Conservation (phyloP, 2,329 filamentous ascomycete species). For the Curvularia spicifera region DNA sequence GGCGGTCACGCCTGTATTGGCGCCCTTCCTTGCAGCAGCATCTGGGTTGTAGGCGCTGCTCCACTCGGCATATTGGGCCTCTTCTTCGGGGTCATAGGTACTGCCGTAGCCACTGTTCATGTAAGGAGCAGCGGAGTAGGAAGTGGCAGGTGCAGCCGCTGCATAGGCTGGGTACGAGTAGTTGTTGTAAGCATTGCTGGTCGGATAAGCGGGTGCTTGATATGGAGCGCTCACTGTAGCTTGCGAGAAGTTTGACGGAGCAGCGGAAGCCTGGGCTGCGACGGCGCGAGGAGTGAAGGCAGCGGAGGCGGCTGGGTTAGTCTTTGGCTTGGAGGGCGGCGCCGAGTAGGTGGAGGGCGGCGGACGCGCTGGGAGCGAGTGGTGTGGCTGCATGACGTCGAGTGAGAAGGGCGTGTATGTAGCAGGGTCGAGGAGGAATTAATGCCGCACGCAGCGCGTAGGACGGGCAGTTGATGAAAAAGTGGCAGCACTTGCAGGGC, state of each 20-base stretch:
- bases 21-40: slow-evolving; percentile 54
- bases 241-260: slow-evolving; percentile 47
- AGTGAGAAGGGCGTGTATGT: neutral
- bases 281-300: slow-evolving; percentile 67
- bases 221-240: slow-evolving; percentile 52
- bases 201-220: slow-evolving; percentile 49
- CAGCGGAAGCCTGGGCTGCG: slow-evolving; percentile 49
- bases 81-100: slow-evolving; percentile 75
- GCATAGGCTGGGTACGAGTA: slow-evolving; percentile 80
- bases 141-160: slow-evolving; percentile 43
- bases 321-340: slow-evolving; percentile 61
- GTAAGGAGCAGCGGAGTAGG: slow-evolving; percentile 28
- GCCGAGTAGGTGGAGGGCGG: slow-evolving; percentile 67
- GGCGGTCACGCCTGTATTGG: slow-evolving; percentile 51
- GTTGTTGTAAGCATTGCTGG: slow-evolving; percentile 55
- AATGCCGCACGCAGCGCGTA: slow-evolving; percentile 23
- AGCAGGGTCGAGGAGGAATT: slow-evolving; percentile 10
- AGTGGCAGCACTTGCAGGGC: slow-evolving; percentile 8
- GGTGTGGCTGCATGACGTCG: slow-evolving; percentile 52
- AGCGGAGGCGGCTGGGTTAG: slow-evolving; percentile 53
- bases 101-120: slow-evolving; percentile 43
- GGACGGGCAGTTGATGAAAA: slow-evolving; percentile 15
- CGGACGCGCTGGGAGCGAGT: slow-evolving; percentile 78
- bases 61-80: slow-evolving; percentile 93
- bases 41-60: slow-evolving; percentile 85